Base-by-base conservation (phyloP, 2,329 filamentous ascomycete genomes). In the Scedosporium minutisporum region DNA sequence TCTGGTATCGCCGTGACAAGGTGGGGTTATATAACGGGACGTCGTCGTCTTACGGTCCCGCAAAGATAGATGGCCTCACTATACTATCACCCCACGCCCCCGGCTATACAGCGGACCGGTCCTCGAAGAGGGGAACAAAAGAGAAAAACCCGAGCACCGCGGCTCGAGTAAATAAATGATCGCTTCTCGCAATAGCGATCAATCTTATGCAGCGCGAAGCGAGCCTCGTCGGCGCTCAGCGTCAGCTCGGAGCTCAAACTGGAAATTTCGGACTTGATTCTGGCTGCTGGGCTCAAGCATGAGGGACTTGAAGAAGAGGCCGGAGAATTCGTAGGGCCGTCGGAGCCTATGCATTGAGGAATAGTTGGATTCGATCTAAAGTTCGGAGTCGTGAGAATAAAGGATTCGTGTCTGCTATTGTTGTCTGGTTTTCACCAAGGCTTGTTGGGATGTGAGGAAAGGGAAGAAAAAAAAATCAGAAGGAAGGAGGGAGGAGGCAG, bases 191-290 rank as follows among this genome's bases (percentile, higher is more conserved):
- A 18, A 7, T 12, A 21, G 60, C 48, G 60, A 61, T 21, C 12
- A 51, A 62, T 58, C n/a, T 42, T 38, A 38, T 38, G 33, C 33
- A 38, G 33, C 27, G 21, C 55, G 42, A 18, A 58, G 61, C 33
- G 61, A 59, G 38, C 61, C 61, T 27, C 61, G 61, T 59, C 61
- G 61, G 55, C 61, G 61, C 61, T 63, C 61, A 38, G 61, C 61
- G 61, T 63, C 61, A 18, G 61, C 55, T 59, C 61, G 61, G 53
- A 60, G 57, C 55, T 59, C 61, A 57, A 55, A 53, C 61, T 63
- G 61, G 57, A 53, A 53, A 42, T 60, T 46, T 33, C 57, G 61
- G 61, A 46, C 25, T n/a, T 53, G 55, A 27, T 60, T 51, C 55
- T 59, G 61, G 57, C 55, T 23, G 61, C 57, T 51, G 46, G 57